Conservation (phyloP, 805 yeast species). For the Ogataea trehaloabstinens region DNA sequence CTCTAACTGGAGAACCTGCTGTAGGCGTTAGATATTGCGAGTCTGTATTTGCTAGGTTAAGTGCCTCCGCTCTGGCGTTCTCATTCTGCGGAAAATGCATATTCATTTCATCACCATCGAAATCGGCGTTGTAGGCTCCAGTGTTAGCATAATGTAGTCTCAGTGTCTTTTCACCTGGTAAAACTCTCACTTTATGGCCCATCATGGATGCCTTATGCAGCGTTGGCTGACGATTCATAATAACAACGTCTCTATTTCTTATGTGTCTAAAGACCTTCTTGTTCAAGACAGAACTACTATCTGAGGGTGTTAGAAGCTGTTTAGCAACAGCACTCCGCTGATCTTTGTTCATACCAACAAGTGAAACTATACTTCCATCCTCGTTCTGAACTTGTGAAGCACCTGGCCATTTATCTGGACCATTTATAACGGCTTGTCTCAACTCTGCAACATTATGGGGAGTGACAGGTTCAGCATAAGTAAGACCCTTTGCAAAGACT, state of each 20-base stretch:
- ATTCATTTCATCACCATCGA: constrained; percentile 99
- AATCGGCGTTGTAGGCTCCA: constrained; percentile 98
- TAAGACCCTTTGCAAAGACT: constrained; percentile 90
- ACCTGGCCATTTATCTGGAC: constrained; percentile 99
- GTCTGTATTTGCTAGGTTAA: constrained; percentile 93
- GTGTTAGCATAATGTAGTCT: constrained; percentile 98
- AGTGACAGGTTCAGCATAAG: constrained; percentile 98
- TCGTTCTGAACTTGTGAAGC: constrained; percentile 95
- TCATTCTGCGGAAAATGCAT: constrained; percentile 99
- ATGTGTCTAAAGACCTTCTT: constrained; percentile 95
- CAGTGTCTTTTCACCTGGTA: constrained; percentile 96
- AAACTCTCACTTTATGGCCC: constrained; percentile 97
- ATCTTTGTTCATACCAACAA: constrained; percentile 86
- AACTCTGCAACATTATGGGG: constrained; percentile 84
- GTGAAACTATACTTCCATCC: constrained; percentile 79
- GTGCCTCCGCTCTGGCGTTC: constrained; percentile 94
- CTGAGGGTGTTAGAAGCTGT: constrained; percentile 84
- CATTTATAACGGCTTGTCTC: constrained; percentile 93
- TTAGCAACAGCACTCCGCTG: constrained; percentile 95
- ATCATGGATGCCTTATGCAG: constrained; percentile 99
- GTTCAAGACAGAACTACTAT: constrained; percentile 62
- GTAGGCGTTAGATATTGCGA: constrained; percentile 98
- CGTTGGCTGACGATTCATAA: constrained; percentile 99
- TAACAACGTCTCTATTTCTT: constrained; percentile 89
- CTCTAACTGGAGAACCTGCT: constrained; percentile 97